Base-by-base conservation (phyloP, 768 basidiomycete species). In the Nidula microcarpa region DNA sequence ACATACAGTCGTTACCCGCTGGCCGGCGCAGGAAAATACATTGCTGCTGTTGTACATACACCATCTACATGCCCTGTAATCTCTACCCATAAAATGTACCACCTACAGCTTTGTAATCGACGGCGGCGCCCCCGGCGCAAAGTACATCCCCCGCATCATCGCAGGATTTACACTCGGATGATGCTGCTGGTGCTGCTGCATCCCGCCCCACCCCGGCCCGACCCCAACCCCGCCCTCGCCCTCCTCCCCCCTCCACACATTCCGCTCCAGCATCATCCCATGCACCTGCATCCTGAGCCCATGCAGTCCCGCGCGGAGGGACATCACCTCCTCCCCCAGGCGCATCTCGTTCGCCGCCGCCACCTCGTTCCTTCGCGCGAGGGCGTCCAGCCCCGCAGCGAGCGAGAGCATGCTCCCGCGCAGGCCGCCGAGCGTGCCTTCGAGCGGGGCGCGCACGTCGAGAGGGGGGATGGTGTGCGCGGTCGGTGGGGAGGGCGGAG, bases 271-370 rank as follows among this genome's bases (percentile, higher is more conserved):
- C 85, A 90, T 85, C 55, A 90, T 79, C 46, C 79, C 76, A 60
- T 89, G 87, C 50, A 89, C 85, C 80, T 91, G 90, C 77, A 92
- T 87, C 51, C 90, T 76, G 45, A 93, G 65, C 2, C 89, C 90
- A 57, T 91, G 87, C 43, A 91, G 74, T 49, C 77, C 82, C 18
- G 79, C 86, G 49, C 86, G 77, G 47, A 93, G 61, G 17, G 84
- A 81, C 59, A 82, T 80, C 33, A 89, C 74, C 63, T 93, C 90
- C 58, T 93, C 90, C 43, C 81, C 84, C 54, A 86, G 68, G 55
- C 89, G 73, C 62, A 88, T 74, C 66, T 93, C 90, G 57, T 89
- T 87, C 17, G 81, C 76, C 49, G 87, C 67, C 39, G 82, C 80
- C 58, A 90, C 81, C 46, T 89, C 86, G 49, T 77, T 81, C 18